phyloP scores from a whole-genome alignment of 1,139 yeast genomes.

The Debaryomycetaceae sp. region DNA sequence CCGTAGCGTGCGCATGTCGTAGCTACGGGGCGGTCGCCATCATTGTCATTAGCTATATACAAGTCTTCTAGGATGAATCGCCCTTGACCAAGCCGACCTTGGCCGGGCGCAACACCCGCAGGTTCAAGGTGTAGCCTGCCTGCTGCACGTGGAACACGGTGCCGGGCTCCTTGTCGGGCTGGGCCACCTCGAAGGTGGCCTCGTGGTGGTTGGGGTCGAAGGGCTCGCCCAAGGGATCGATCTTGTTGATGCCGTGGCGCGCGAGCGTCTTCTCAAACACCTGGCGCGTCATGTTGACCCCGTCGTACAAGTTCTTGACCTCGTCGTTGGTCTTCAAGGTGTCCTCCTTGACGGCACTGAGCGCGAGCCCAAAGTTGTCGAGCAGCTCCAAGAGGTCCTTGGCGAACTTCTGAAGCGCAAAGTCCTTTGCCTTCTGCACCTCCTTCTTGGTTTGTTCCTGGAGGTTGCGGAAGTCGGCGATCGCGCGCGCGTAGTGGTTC shows the following conservation, averaged over 20 bases:
- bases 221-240: constrained; percentile 78
- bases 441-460: constrained; percentile 90
- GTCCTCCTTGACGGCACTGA: constrained; percentile 71
- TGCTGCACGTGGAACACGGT: constrained; percentile 93
- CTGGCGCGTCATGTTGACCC: constrained; percentile 86
- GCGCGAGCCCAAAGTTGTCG: constrained; percentile 88
- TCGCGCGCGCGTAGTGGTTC: constrained; percentile 76
- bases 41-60: no score
- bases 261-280: constrained; percentile 81
- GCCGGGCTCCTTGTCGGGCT: constrained; percentile 88
- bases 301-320: constrained; percentile 75
- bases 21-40: no score
- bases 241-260: constrained; percentile 75
- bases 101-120: constrained; percentile 91
- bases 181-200: constrained; percentile 86
- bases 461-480: constrained; percentile 90
- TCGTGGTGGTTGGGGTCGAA: constrained; percentile 93
- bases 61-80: constrained; percentile 14
- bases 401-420: constrained; percentile 90
- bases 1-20: constrained; percentile 56
- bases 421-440: constrained; percentile 81
- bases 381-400: constrained; percentile 85
- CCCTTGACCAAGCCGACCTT: constrained; percentile 91
- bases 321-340: constrained; percentile 55
- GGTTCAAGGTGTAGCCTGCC: constrained; percentile 80